phyloP scores from a whole-genome alignment of 768 basidiomycete species.

The Erythrobasidium yunnanense region DNA sequence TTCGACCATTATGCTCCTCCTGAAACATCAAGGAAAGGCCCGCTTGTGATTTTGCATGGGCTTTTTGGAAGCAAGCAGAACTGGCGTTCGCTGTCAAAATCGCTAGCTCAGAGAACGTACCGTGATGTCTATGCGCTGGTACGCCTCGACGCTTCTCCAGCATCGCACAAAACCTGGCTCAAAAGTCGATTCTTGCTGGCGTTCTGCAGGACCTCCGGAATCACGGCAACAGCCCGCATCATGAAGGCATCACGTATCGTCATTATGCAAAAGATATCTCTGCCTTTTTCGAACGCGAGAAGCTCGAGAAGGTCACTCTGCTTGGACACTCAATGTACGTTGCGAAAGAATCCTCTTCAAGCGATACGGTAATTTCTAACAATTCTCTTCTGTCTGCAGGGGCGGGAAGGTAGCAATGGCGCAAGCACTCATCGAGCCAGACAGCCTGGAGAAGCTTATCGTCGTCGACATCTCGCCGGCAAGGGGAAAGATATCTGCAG shows the following conservation, averaged over 20 bases:
- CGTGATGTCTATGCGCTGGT: constrained; percentile 67
- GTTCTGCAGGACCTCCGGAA: constrained; percentile 72
- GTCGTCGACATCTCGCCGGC: constrained; percentile 74
- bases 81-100: constrained; percentile 70
- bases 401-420: constrained; percentile 56
- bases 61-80: constrained; percentile 61
- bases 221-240: constrained; percentile 72
- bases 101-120: constrained; percentile 55
- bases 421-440: constrained; percentile 49
- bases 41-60: constrained; percentile 37
- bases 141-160: not conserved
- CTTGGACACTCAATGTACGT: constrained; percentile 84
- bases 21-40: constrained; percentile 8
- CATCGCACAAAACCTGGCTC: no score
- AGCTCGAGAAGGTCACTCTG: constrained; percentile 55
- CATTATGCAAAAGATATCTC: constrained; percentile 71
- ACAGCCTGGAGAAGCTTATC: constrained; percentile 45
- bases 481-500: constrained; percentile 49
- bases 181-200: not conserved
- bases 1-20: constrained; percentile 17
- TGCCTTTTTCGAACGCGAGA: constrained; percentile 50
- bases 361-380: no score
- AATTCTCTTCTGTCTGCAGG: constrained; percentile 43
- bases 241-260: constrained; percentile 58
- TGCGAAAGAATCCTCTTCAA: not conserved